Evolutionary conservation across 345 rosid genomes (phyloP), one percentile per base, ranked within the genome.

Genomic region (Pistacia vera): DNA sequence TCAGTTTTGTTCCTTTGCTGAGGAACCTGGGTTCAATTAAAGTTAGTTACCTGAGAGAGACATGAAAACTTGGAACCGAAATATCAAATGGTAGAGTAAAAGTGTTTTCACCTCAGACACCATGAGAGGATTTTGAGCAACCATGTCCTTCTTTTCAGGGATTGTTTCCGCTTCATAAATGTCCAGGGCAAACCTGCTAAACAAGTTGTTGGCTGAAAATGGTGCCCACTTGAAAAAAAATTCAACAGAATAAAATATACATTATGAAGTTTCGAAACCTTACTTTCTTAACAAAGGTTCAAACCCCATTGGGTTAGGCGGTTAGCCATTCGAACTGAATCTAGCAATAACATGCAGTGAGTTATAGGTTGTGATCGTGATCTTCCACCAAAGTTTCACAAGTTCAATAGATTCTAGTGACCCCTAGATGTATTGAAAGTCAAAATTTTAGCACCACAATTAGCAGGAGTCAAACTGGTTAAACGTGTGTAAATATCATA

Each of bases 321-420:
- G 25, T 25, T 25, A 25, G 25, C 25, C 25, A 22, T 22, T 22
- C 25, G 25, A 22, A 22, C 85, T 49, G 87, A 82, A 81, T 86
- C 90, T 72, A 86, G 83, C 77, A 86, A 62, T 56, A 86, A 56
- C 86, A 86, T 80, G 76, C 87, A 84, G 0, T 81, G 86, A 18
- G 74, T 76, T 77, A 73, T 77, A 62, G 48, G 51, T 20, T 84
- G 66, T 30, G 86, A 80, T 25, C 60, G 62, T 10, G 66, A 76
- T 8, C 66, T 79, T 71, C 78, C 80, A 20, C 85, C 86, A 46
- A 86, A 74, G 74, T 86, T 78, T 46, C 90, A 86, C 68, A 86
- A 72, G 59, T 84, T 84, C 81, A 86, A 81, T 73, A 86, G 87
- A 68, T 68, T 80, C 90, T 88, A 86, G 25, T 86, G 90, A 57